These are phyloP conservation scores for Hippophae rhamnoides DNA, from an alignment of 306 rosid genomes.

Conservation along the genomic window DNA sequence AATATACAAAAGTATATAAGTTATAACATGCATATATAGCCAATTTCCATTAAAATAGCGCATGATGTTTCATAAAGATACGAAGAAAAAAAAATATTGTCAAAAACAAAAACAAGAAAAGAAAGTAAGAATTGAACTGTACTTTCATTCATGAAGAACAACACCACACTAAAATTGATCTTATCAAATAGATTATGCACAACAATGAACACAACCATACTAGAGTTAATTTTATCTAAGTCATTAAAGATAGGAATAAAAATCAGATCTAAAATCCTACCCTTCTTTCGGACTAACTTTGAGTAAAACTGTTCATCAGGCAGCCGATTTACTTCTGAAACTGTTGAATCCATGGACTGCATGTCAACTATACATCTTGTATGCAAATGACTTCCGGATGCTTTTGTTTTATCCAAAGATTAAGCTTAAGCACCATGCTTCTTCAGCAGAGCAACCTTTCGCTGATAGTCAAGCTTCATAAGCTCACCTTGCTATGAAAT, in stretches of 20 bases:
- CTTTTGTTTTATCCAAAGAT: slow-evolving; percentile 75
- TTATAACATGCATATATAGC: too few species aligned
- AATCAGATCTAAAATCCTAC: slow-evolving; percentile 34
- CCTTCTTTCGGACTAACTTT: slow-evolving; percentile 50
- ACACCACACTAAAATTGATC: too few species aligned
- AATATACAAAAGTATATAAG: too few species aligned
- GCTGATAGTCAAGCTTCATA: slow-evolving; percentile 75
- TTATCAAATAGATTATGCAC: too few species aligned
- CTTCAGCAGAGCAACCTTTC: slow-evolving; percentile 62
- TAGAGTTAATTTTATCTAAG: too few species aligned
- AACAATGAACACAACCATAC: too few species aligned
- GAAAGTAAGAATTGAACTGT: too few species aligned
- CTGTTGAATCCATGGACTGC: slow-evolving; percentile 88
- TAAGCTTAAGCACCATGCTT: slow-evolving; percentile 52
- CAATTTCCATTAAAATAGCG: not conserved
- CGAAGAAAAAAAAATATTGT: too few species aligned
- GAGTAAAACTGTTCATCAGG: slow-evolving; percentile 77
- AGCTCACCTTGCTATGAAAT: slow-evolving; percentile 73
- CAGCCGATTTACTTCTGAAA: slow-evolving; percentile 62
- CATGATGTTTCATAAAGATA: not conserved
- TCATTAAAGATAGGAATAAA: not conserved
- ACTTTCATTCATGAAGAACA: not conserved
- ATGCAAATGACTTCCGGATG: slow-evolving; percentile 77
- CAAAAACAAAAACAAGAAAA: too few species aligned
- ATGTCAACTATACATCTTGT: slow-evolving; percentile 49